Evolutionary conservation across 768 basidiomycete species (phyloP), one percentile per base, ranked within the genome.

Genomic region (Auricularia sp.): DNA sequence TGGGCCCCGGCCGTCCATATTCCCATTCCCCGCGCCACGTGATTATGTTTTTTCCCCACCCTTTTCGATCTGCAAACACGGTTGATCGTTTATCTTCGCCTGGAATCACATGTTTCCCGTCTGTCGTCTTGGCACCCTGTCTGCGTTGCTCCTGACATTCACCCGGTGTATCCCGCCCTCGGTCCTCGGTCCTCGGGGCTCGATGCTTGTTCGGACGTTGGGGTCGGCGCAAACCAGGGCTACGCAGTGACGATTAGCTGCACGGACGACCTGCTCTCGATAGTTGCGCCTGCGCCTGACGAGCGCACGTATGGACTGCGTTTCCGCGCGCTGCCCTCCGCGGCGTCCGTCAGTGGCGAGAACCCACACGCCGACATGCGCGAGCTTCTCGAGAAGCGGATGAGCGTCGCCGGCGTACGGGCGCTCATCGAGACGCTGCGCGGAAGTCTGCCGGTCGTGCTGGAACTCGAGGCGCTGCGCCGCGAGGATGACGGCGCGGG

Each of bases 171-270:
- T 21, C 18, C 21, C 47, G 47, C 6, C 47, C 16, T 16, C 43
- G 10, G 11, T 44, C 43, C 43, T 44, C 43, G 43, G 43, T 44
- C 39, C 39, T 51, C 47, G 47, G 47, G 14, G 47, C 21, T 51
- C 47, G 47, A 18, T 51, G 47, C 21, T 51, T 18, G 47, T 6
- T 51, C 18, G 14, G 11, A 18, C 47, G 1, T 51, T 51, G 14
- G 47, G 47, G 6, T 51, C 18, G 14, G 6, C 43, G 18, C 10
- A 10, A 23, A 44, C 36, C 63, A 90, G 88, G 85, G 87, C 71
- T 91, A 89, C 72, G 83, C 87, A 0, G 86, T 92, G 51, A 83
- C 87, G 11, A 90, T 92, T 36, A 85, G 85, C 21, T 91, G 89
- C 73, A 84, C 85, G 64, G 88, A 91, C 71, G 87, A 90, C 71